These are phyloP conservation scores for Solanum etuberosum DNA, from an alignment of 257 asterid species.

Conservation along the genomic window DNA sequence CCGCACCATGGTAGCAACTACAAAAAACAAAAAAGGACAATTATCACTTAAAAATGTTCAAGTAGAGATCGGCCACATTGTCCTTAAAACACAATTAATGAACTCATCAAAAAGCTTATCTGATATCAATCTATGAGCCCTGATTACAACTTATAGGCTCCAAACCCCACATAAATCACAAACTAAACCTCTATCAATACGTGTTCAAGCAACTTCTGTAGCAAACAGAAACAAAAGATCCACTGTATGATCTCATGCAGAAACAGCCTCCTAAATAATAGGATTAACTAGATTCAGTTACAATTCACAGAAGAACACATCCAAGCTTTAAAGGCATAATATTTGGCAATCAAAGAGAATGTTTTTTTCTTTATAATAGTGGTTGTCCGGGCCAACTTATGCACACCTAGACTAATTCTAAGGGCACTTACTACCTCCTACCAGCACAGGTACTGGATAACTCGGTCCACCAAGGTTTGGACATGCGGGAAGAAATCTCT, in stretches of 20 bases:
- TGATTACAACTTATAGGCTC: not conserved
- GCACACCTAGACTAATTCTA: not conserved
- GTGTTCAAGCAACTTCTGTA: not conserved
- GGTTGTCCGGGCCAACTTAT: not conserved
- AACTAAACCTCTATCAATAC: not conserved
- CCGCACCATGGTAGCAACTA: conserved; percentile 60
- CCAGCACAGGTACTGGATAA: not conserved
- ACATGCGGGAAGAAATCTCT: not conserved
- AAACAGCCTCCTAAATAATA: not conserved
- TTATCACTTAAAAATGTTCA: not conserved
- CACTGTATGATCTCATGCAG: not conserved
- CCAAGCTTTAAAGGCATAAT: not conserved
- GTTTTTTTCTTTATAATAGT: not conserved
- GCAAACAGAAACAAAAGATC: not conserved
- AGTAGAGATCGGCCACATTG: not conserved
- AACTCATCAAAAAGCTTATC: not conserved
- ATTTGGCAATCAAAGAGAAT: not conserved
- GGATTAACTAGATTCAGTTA: not conserved
- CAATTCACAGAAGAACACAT: not conserved
- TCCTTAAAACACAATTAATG: not conserved
- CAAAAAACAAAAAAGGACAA: conserved; percentile 2
- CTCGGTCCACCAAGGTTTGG: not conserved
- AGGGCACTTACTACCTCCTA: not conserved
- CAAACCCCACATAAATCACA: not conserved
- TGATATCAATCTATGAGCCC: not conserved